phyloP scores from a whole-genome alignment of 768 basidiomycete genomes.

The Leccinum variicolor region DNA sequence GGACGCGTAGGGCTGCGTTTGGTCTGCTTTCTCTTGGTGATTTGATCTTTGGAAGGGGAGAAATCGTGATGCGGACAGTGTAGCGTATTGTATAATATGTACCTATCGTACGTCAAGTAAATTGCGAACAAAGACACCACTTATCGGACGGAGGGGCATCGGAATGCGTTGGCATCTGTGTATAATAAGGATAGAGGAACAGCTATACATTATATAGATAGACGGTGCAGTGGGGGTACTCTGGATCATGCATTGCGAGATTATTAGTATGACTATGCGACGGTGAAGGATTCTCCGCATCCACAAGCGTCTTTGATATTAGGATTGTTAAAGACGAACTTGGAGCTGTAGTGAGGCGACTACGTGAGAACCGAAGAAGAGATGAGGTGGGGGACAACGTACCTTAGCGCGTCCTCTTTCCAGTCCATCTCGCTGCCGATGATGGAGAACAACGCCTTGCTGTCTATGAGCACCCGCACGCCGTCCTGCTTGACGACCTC shows the following conservation, averaged over 20 bases:
- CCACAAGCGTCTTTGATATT: slow-evolving; percentile 95
- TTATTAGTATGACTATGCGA: slow-evolving; percentile 29
- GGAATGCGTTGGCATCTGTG: slow-evolving; percentile 5
- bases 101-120: slow-evolving; percentile 6
- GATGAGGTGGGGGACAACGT: neutral
- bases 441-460: slow-evolving; percentile 95
- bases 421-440: slow-evolving; percentile 99
- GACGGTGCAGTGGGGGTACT: slow-evolving; percentile 9
- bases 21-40: neutral
- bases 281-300: slow-evolving; percentile 89
- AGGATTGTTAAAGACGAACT: slow-evolving; percentile 84
- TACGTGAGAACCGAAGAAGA: neutral
- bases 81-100: slow-evolving; percentile 14
- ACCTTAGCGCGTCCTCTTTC: slow-evolving; percentile 91
- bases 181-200: slow-evolving; percentile 30
- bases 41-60: neutral
- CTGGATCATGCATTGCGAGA: slow-evolving; percentile 5
- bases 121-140: slow-evolving; percentile 10
- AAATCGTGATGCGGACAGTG: slow-evolving; percentile 4
- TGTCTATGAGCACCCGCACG: slow-evolving; percentile 90
- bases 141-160: neutral
- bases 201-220: neutral
- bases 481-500: slow-evolving; percentile 97
- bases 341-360: slow-evolving; percentile 47
- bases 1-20: slow-evolving; percentile 34